Conservation (phyloP, 148 eudicot species). For the Cornus kousa region DNA sequence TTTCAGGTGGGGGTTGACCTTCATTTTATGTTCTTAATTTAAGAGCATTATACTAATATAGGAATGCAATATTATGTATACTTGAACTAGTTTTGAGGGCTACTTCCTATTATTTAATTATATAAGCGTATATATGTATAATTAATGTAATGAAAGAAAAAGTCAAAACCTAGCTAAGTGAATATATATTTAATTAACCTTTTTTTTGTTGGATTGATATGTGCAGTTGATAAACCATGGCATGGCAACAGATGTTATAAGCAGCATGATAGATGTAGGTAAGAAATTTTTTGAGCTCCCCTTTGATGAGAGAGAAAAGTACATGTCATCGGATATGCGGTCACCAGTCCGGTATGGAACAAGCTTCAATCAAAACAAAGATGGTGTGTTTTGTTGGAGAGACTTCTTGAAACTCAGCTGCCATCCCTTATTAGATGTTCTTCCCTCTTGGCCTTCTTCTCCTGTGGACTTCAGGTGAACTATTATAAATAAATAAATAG, state of each 20-base stretch:
- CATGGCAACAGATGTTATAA: constrained; percentile 30
- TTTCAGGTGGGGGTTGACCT: constrained; percentile 61
- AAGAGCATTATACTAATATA: no score
- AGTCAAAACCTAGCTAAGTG: background rate
- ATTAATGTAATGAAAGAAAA: no score
- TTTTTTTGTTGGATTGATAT: background rate
- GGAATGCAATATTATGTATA: no score
- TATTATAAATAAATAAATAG: no score
- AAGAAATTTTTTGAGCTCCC: constrained; percentile 68
- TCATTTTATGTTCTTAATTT: no score
- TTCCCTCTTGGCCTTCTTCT: constrained; percentile 74
- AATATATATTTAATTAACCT: no score
- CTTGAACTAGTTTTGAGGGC: no score
- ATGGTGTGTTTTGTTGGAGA: constrained; percentile 74
- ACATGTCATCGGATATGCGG: constrained; percentile 58
- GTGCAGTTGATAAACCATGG: constrained; percentile 79
- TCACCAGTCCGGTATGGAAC: constrained; percentile 81
- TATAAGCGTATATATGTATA: no score
- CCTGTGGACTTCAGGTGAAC: constrained; percentile 68
- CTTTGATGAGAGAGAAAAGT: constrained; percentile 46
- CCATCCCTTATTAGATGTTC: constrained; percentile 46
- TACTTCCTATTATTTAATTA: no score
- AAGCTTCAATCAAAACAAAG: constrained; percentile 79
- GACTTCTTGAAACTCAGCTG: constrained; percentile 80
- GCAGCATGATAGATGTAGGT: constrained; percentile 51